Conservation (phyloP, 164 flowering plant genomes). For the Vitis riparia region DNA sequence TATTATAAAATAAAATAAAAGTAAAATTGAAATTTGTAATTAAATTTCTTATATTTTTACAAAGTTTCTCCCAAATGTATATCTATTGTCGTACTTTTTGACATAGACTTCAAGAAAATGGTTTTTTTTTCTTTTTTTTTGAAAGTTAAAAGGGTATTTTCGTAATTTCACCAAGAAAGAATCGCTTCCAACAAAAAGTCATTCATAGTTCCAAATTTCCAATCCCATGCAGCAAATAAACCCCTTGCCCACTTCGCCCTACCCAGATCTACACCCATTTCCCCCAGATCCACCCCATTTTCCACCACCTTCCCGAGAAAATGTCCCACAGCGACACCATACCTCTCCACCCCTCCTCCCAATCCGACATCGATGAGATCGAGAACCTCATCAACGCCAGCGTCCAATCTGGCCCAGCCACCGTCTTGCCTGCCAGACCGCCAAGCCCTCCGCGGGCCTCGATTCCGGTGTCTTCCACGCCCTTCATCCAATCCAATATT, state of each 20-base stretch:
- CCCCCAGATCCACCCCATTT: neutral
- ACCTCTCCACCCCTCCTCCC: constrained; percentile 84
- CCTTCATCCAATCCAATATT: constrained; percentile 65
- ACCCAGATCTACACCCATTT: neutral
- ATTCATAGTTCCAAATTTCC: too few species aligned
- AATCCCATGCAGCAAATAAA: too few species aligned
- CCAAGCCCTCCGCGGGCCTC: constrained; percentile 81
- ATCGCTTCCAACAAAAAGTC: too few species aligned
- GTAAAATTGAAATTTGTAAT: too few species aligned
- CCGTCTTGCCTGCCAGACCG: constrained; percentile 76
- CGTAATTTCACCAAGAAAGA: too few species aligned
- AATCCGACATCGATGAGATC: constrained; percentile 98
- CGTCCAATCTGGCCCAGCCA: constrained; percentile 53
- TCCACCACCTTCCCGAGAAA: constrained; percentile 22
- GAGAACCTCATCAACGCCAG: constrained; percentile 83
- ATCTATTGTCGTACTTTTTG: too few species aligned
- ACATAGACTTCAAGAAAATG: too few species aligned
- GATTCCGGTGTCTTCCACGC: constrained; percentile 78
- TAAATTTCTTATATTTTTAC: too few species aligned
- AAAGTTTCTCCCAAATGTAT: too few species aligned
- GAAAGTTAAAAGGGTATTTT: too few species aligned
- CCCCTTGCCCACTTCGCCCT: neutral
- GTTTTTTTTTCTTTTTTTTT: too few species aligned
- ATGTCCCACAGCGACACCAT: constrained; percentile 73
- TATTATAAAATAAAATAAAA: too few species aligned